Percentiles rank a stretch among this genome's conserved stretches.
phyloP scores from a whole-genome alignment of 2,329 filamentous ascomycete species.

The Pseudogymnoascus sp. region DNA sequence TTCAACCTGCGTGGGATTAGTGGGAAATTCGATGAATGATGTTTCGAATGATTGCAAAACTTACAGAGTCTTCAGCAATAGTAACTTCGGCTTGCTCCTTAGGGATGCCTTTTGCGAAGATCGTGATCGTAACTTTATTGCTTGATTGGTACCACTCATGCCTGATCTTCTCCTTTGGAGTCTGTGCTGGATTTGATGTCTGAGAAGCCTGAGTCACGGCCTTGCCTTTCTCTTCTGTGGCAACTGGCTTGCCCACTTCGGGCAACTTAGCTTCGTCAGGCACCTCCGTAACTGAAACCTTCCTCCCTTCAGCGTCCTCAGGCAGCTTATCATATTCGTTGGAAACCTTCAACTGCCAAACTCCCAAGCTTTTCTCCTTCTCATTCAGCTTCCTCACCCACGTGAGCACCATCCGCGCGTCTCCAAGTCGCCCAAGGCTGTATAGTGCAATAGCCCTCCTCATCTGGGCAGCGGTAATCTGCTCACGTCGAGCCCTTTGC shows the following conservation, averaged over 20 bases:
- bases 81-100: slow-evolving; percentile 49
- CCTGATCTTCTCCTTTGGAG: slow-evolving; percentile 51
- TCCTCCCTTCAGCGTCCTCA: slow-evolving; percentile 40
- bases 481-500: slow-evolving; percentile 64
- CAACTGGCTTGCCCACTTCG: slow-evolving; percentile 31
- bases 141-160: slow-evolving; percentile 63
- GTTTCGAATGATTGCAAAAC: slow-evolving; percentile 15
- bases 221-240: slow-evolving; percentile 10
- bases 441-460: slow-evolving; percentile 70
- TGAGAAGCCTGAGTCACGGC: slow-evolving; percentile 7
- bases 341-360: slow-evolving; percentile 53
- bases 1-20: slow-evolving; percentile 35
- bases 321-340: slow-evolving; percentile 42
- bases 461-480: slow-evolving; percentile 75
- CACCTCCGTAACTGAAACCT: slow-evolving; percentile 43
- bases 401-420: slow-evolving; percentile 65
- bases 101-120: slow-evolving; percentile 59
- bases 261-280: slow-evolving; percentile 38
- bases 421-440: slow-evolving; percentile 62
- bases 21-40: neutral
- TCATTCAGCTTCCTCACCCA: slow-evolving; percentile 46
- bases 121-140: slow-evolving; percentile 53
- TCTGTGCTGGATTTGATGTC: slow-evolving; percentile 23
- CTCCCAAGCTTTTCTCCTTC: slow-evolving; percentile 45
- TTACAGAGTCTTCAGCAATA: slow-evolving; percentile 21